Percentiles rank a stretch among this genome's conserved stretches.
Conservation (phyloP, 208 protist species). For the Lotmaria passim region DNA sequence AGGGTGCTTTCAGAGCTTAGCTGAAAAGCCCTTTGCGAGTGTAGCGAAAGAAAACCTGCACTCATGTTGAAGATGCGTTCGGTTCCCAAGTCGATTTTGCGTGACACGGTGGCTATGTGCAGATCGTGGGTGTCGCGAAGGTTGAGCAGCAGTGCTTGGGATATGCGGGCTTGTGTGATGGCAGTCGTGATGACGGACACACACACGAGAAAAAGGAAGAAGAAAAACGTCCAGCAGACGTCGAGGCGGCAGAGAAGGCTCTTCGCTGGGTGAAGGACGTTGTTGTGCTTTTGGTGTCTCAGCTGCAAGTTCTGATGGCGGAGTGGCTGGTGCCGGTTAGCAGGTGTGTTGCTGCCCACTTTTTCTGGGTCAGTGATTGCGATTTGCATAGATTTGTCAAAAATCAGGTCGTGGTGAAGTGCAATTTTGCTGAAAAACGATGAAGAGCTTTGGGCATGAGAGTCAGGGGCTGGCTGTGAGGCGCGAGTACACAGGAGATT, state of each 20-base stretch:
- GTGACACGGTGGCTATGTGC: background rate
- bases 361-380: no score
- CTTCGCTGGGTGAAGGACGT: background rate
- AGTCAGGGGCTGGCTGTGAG: no score
- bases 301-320: no score
- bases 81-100: background rate
- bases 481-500: no score
- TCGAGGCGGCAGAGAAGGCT: constrained; percentile 23
- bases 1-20: constrained; percentile 1
- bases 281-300: constrained; percentile 4
- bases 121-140: background rate
- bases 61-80: background rate
- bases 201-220: no score
- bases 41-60: background rate
- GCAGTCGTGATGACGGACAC: background rate
- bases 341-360: no score
- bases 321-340: no score
- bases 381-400: no score
- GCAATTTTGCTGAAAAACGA: no score
- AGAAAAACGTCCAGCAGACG: constrained; percentile 11
- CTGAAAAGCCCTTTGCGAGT: background rate
- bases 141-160: background rate
- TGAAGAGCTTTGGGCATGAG: no score
- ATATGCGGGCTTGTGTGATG: background rate
- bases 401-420: no score